A percentile compares a stretch with the other conserved stretches of the same genome.
Evolutionary conservation across 1,284 basidiomycete species (phyloP).

Genomic region (Volvariella volvacea): DNA sequence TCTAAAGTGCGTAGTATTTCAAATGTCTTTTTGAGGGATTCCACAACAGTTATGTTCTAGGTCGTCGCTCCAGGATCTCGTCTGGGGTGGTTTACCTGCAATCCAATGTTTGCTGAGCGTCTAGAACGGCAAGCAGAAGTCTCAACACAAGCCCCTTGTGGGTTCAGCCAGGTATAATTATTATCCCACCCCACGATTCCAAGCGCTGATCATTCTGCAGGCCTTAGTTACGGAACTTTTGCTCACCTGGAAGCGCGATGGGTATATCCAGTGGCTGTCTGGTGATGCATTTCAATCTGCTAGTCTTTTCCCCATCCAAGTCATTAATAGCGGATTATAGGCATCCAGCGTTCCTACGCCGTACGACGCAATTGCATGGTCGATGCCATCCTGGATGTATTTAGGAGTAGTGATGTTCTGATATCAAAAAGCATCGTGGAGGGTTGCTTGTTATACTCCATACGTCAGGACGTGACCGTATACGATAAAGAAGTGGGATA

Average conservation of each 20-base stretch:
- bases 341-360: constrained; percentile 48
- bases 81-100: constrained; percentile 76
- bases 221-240: constrained; percentile 60
- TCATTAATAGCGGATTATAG: constrained; percentile 19
- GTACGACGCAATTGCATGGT: constrained; percentile 55
- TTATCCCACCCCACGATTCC: not conserved
- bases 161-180: constrained; percentile 54
- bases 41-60: constrained; percentile 22
- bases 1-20: constrained; percentile 67
- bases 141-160: constrained; percentile 66
- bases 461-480: too few relatives aligned
- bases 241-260: constrained; percentile 59
- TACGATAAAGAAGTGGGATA: constrained; percentile 34
- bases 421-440: constrained; percentile 27
- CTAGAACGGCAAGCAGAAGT: constrained; percentile 73
- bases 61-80: constrained; percentile 75
- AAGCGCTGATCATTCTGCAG: constrained; percentile 17
- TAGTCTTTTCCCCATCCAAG: not conserved
- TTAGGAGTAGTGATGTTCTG: constrained; percentile 22
- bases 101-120: constrained; percentile 64
- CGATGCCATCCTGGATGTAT: constrained; percentile 48
- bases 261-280: constrained; percentile 74
- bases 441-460: constrained; percentile 35
- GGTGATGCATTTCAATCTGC: constrained; percentile 18
- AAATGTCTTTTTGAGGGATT: not conserved